phyloP scores from a whole-genome alignment of 1,139 yeast species.

The Geotrichum citri-aurantii region DNA sequence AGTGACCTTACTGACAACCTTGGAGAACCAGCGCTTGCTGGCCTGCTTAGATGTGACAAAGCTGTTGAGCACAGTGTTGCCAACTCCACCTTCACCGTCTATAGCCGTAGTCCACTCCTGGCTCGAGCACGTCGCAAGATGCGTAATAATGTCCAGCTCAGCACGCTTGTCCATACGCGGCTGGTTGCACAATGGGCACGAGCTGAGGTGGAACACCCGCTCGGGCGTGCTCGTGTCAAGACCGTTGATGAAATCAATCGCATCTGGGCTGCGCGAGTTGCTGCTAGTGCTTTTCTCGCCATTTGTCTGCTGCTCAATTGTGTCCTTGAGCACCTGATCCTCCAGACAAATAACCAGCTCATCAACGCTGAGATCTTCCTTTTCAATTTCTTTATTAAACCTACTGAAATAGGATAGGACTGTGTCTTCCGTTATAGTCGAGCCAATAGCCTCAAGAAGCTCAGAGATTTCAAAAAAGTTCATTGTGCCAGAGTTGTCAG shows the following conservation, averaged over 20 bases:
- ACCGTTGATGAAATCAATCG: background rate
- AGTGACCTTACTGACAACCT: constrained; percentile 71
- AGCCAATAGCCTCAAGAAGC: constrained; percentile 59
- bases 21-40: constrained; percentile 81
- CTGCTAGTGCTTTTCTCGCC: background rate
- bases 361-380: constrained; percentile 49
- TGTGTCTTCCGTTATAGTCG: constrained; percentile 47
- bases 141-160: constrained; percentile 69
- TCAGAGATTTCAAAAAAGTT: constrained; percentile 54
- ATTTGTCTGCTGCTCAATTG: constrained; percentile 13
- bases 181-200: constrained; percentile 73
- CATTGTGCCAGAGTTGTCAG: constrained; percentile 41
- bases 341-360: constrained; percentile 58
- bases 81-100: constrained; percentile 40
- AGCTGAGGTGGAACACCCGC: constrained; percentile 52
- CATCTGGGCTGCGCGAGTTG: background rate
- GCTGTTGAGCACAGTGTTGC: constrained; percentile 57
- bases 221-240: constrained; percentile 23
- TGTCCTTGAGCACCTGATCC: constrained; percentile 31
- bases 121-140: constrained; percentile 79
- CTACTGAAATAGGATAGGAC: constrained; percentile 44
- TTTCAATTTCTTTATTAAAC: constrained; percentile 43
- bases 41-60: constrained; percentile 81
- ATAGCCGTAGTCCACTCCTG: constrained; percentile 53
- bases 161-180: constrained; percentile 51